phyloP scores from a whole-genome alignment of 768 basidiomycete genomes.

The Tremella mesenterica region DNA sequence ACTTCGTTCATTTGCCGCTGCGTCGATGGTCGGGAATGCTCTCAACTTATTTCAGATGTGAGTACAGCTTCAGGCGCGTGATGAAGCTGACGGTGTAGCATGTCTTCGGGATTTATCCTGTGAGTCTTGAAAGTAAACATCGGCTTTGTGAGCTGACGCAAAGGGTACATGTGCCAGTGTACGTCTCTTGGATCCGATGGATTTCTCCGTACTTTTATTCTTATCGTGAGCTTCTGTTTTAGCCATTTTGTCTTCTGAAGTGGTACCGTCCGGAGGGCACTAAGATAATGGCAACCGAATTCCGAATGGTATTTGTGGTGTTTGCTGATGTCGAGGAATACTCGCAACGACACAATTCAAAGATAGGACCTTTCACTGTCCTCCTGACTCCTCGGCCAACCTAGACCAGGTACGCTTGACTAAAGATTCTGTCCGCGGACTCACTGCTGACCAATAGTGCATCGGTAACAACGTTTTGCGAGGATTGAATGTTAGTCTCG shows the following conservation, averaged over 20 bases:
- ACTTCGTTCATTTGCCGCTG: constrained; percentile 21
- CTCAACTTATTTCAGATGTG: constrained; percentile 32
- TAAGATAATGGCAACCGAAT: too few relatives aligned
- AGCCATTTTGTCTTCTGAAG: too few relatives aligned
- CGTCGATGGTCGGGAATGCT: constrained; percentile 26
- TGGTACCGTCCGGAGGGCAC: too few relatives aligned
- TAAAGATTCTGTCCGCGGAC: background rate
- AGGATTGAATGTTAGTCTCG: constrained; percentile 40
- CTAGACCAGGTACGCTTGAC: constrained; percentile 18
- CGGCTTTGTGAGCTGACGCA: constrained; percentile 15
- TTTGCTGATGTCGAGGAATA: constrained; percentile 20
- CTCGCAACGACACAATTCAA: constrained; percentile 47
- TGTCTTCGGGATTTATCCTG: constrained; percentile 35
- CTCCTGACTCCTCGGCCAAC: constrained; percentile 26
- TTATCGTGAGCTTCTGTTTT: constrained; percentile 23
- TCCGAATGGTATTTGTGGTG: too few relatives aligned
- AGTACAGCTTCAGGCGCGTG: background rate
- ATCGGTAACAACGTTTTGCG: constrained; percentile 46
- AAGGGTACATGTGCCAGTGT: constrained; percentile 36
- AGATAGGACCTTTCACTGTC: constrained; percentile 40
- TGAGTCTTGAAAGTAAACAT: constrained; percentile 7
- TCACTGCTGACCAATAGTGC: constrained; percentile 26
- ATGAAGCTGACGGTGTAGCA: constrained; percentile 6
- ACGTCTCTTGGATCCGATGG: constrained; percentile 47
- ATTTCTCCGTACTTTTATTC: constrained; percentile 48